Base-by-base conservation (phyloP, 2,329 filamentous ascomycete species). In the Geoglossum cookeanum region DNA sequence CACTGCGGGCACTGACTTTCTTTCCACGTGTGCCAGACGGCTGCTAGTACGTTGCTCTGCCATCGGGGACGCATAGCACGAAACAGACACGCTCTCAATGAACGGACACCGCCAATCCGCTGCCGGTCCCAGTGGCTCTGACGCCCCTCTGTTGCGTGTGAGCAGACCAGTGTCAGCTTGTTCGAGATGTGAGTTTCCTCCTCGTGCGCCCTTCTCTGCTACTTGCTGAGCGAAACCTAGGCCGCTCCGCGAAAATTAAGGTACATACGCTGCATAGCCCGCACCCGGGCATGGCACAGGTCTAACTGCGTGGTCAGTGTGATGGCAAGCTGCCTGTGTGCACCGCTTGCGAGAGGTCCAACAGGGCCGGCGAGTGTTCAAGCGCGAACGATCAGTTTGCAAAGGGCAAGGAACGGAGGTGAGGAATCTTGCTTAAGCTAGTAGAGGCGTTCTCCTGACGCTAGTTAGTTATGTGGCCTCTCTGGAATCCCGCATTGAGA, bases 381-480 rank as follows among this genome's bases (percentile, higher is more conserved):
- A 89, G 89, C 58, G 90, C 89, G 6, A 96, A 94, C 65, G 91
- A 97, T 66, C 89, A 96, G 68, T 97, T 96, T 70, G 90, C 91
- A 0, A 79, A 89, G 61, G 92, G 92, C 60, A 97, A 97, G 69
- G 92, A 97, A 67, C 78, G 91, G 65, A 97, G 49, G 49, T 53
- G 17, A 11, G 22, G 15, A 3, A 37, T 30, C 33, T 3, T 90
- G 35, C 13, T 3, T n/a, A 9, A 57, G 30, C 7, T 13, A 5
- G 56, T 27, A 32, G 27, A 56, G 27, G 48, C 17, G 55, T 35
- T 5, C 11, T 52, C 42, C 64, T 65, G 52, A 67, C 60, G 3
- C 7, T 33, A 17, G 35, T 13, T 58, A 85, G 82, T 70, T 98
- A 97, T 75, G 90, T 97, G 49, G 88, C 91, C 6, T 94, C 91